phyloP scores from a whole-genome alignment of 1,284 basidiomycete genomes.

The Trichosporon coremiiforme region DNA sequence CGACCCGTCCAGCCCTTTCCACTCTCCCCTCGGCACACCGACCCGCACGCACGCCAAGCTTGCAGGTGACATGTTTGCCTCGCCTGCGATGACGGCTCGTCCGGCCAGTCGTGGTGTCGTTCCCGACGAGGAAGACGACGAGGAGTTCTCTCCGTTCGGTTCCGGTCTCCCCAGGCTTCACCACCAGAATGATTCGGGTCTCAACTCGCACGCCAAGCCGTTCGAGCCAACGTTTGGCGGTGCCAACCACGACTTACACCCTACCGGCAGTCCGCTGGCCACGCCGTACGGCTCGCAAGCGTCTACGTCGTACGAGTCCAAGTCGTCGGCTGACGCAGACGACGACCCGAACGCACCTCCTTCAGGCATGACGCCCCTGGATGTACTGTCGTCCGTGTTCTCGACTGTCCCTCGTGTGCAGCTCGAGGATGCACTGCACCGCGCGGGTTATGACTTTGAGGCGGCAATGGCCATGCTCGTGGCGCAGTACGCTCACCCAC shows the following conservation, averaged over 20 bases:
- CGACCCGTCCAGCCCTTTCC: constrained; percentile 65
- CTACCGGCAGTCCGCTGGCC: constrained; percentile 2
- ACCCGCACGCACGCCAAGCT: constrained; percentile 41
- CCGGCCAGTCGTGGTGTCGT: constrained; percentile 40
- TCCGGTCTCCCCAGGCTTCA: constrained; percentile 42
- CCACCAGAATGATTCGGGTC: constrained; percentile 35
- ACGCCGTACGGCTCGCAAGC: constrained; percentile 10
- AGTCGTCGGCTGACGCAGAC: constrained; percentile 55
- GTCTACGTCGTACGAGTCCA: constrained; percentile 50
- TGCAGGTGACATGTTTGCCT: constrained; percentile 45
- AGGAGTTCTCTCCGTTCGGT: constrained; percentile 63
- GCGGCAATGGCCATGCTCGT: constrained; percentile 89
- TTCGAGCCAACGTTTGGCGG: constrained; percentile 45
- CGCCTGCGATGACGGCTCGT: constrained; percentile 30
- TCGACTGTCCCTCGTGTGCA: constrained; percentile 83
- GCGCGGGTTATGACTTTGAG: constrained; percentile 91
- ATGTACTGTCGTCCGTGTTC: constrained; percentile 91
- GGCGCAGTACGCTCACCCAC: constrained; percentile 61
- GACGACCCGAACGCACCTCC: constrained; percentile 39
- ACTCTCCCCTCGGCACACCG: constrained; percentile 52
- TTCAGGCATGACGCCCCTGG: constrained; percentile 94
- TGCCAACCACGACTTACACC: constrained; percentile 22
- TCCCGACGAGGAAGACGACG: constrained; percentile 58
- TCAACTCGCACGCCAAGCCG: constrained; percentile 45
- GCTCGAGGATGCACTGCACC: constrained; percentile 86